These are phyloP conservation scores for Cyclotella sp. DNA, from an alignment of 108 stramenopile species.

Conservation along the genomic window DNA sequence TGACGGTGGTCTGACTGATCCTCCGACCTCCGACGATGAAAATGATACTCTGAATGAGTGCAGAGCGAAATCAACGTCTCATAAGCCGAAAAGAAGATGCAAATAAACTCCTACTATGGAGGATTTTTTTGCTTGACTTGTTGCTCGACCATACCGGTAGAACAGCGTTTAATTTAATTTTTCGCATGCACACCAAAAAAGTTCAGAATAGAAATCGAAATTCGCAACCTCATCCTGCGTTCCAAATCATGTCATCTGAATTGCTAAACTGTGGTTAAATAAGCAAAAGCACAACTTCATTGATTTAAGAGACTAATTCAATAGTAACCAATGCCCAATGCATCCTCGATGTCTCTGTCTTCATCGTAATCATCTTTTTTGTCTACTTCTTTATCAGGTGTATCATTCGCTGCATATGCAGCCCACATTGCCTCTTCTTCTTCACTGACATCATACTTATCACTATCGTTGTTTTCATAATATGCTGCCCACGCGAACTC, in stretches of 20 bases:
- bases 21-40: slow-evolving; percentile 21
- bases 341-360: slow-evolving; percentile 81
- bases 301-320: slow-evolving; percentile 23
- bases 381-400: slow-evolving; percentile 40
- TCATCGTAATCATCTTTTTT: slow-evolving; percentile 75
- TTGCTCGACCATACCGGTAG: no score
- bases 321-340: slow-evolving; percentile 75
- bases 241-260: no score
- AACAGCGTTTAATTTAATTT: no score
- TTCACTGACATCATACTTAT: slow-evolving; percentile 15
- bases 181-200: no score
- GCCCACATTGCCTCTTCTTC: slow-evolving; percentile 63
- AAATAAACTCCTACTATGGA: background rate
- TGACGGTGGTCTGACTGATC: slow-evolving; percentile 67
- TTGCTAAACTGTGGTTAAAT: no score
- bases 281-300: no score
- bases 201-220: no score
- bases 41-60: slow-evolving; percentile 14
- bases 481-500: slow-evolving; percentile 38
- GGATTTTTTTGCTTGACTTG: background rate
- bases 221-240: no score
- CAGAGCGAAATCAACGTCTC: background rate
- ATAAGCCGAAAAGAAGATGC: background rate
- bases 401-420: slow-evolving; percentile 40
- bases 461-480: background rate